Conservation (phyloP, 1,139 yeast species). For the Yamadazyma epiphylla region DNA sequence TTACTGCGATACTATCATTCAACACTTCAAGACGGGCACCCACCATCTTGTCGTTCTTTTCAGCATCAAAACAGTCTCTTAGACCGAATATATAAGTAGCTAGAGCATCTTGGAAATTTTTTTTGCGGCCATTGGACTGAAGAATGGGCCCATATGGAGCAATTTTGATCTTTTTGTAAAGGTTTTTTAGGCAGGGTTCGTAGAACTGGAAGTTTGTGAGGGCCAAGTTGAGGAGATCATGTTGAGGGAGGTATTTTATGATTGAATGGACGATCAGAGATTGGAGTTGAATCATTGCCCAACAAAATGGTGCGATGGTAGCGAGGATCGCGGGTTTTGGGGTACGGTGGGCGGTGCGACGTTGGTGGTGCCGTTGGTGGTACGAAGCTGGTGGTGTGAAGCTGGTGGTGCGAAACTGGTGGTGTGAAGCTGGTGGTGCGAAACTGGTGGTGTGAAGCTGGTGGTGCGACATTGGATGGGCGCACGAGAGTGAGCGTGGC, state of each 20-base stretch:
- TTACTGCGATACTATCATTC: conserved; percentile 23
- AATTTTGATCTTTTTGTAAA: conserved; percentile 28
- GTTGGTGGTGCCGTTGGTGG: neutral
- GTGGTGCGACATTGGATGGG: no score
- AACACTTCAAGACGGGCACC: conserved; percentile 27
- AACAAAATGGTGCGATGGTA: neutral
- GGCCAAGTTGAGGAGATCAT: conserved; percentile 30
- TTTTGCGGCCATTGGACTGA: conserved; percentile 9
- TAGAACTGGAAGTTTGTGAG: conserved; percentile 35
- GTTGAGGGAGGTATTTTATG: conserved; percentile 29
- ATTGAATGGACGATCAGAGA: conserved; percentile 11
- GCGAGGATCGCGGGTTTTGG: neutral
- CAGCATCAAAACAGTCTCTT: conserved; percentile 2
- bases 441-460: no score
- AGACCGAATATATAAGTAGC: conserved; percentile 14
- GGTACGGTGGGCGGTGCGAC: neutral
- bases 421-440: neutral
- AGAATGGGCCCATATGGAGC: conserved; percentile 19
- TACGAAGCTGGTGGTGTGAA: neutral
- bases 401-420: neutral
- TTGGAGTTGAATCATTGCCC: neutral
- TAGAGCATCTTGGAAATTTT: conserved; percentile 22
- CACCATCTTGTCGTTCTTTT: conserved; percentile 18
- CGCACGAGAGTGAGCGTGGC: no score
- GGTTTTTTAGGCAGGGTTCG: conserved; percentile 26